Percentiles rank a stretch among this genome's conserved stretches.
Evolutionary conservation across 208 protist genomes (phyloP).

Genomic region (Porcisia deanei): DNA sequence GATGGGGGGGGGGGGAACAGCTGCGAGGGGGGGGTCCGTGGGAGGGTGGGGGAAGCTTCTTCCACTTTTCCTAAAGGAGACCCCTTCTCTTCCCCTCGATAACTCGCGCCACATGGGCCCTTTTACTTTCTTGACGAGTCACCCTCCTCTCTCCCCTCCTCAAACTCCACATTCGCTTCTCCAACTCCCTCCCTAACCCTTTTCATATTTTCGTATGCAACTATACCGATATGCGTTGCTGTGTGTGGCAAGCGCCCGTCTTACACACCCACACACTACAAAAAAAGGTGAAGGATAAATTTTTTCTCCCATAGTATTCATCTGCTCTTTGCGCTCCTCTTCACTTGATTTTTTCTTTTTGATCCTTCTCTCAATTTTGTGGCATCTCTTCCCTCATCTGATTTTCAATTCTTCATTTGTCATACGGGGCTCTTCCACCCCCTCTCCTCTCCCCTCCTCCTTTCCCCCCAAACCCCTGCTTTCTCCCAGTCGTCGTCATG

Average conservation of each 20-base stretch:
- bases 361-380: background rate
- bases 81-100: background rate
- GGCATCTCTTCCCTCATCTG: slow-evolving; percentile 1
- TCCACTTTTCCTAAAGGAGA: background rate
- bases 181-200: background rate
- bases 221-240: background rate
- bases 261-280: background rate
- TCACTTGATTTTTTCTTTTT: slow-evolving; percentile 14
- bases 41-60: background rate
- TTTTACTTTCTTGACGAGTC: background rate
- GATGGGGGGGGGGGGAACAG: background rate
- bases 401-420: background rate
- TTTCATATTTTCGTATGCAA: background rate
- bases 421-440: background rate
- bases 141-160: background rate
- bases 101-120: background rate
- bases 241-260: background rate
- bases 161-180: background rate
- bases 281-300: background rate
- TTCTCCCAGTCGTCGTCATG: slow-evolving; percentile 31
- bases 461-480: background rate
- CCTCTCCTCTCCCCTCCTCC: background rate
- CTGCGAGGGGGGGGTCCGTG: background rate
- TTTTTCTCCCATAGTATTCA: background rate
- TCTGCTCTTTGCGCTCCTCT: background rate